Evolutionary conservation across 2,329 filamentous ascomycete species (phyloP).

Genomic region (Claviceps paspali): DNA sequence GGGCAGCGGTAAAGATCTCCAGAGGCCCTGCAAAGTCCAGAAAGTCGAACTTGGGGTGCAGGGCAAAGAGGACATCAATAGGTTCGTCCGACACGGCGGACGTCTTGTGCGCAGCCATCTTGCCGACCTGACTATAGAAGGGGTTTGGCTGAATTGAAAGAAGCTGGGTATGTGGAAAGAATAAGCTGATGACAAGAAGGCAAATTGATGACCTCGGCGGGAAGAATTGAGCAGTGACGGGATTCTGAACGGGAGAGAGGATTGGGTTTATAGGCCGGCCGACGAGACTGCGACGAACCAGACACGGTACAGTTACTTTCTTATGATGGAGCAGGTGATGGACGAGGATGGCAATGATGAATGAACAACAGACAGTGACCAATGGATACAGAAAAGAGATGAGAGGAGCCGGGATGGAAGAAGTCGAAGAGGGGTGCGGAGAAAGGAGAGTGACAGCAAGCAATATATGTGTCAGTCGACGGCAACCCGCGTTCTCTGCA

Average conservation of each 20-base stretch:
- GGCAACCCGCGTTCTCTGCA: not conserved
- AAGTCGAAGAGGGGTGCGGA: slow-evolving; percentile 7
- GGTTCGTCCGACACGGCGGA: slow-evolving; percentile 42
- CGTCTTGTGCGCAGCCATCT: slow-evolving; percentile 42
- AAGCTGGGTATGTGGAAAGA: slow-evolving; percentile 1
- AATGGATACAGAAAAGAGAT: slow-evolving; percentile 10
- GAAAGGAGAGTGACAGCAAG: slow-evolving; percentile 4
- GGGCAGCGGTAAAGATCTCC: slow-evolving; percentile 34
- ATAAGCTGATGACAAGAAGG: not conserved
- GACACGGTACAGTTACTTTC: not conserved
- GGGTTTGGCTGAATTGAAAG: slow-evolving; percentile 4
- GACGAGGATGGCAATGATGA: not conserved
- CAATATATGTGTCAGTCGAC: slow-evolving; percentile 3
- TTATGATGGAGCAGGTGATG: not conserved
- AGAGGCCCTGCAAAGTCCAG: slow-evolving; percentile 42
- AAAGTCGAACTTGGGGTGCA: slow-evolving; percentile 44
- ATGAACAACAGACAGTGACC: slow-evolving; percentile 2
- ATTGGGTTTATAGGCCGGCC: not conserved
- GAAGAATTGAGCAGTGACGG: no score
- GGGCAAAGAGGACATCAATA: slow-evolving; percentile 43
- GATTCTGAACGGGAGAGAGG: no score
- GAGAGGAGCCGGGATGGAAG: slow-evolving; percentile 4
- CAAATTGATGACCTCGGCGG: no score
- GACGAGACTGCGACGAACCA: not conserved
- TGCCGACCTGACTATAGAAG: slow-evolving; percentile 15